Evolutionary conservation across 2,329 filamentous ascomycete species (phyloP), one percentile per base, ranked within the genome.

Genomic region (Ceratocystis alfenasii): DNA sequence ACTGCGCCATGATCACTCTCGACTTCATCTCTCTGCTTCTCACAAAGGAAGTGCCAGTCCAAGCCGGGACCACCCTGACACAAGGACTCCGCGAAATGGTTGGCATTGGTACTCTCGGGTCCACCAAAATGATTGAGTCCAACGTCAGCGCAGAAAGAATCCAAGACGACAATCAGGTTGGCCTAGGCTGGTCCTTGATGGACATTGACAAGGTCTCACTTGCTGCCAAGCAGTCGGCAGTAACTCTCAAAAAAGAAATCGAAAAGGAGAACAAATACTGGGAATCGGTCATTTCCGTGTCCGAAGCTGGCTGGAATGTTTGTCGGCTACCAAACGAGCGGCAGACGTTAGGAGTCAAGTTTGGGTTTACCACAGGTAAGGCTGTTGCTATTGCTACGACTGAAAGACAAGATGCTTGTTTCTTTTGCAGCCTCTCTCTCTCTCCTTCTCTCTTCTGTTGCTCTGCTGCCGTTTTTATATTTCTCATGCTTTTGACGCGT

Each of bases 251-350:
- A 70, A 83, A 82, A 10, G 92, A 96, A 74, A 87, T 95, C 44
- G 81, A 83, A 8, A 83, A 85, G 36, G 94, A 99, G 77, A 87
- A 86, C 1, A 87, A 82, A 70, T 99, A 95, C 74, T 99, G 94
- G 94, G 83, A 88, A 65, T 87, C 95, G 71, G 83, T 97, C 1
- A 78, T 95, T 60, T 83, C 85, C 8, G 85, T 97, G 57, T 90
- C 87, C 69, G 84, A 90, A 70, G 87, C 86, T 65, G 91, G 92
- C 3, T 99, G 94, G 93, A 87, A 88, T 22, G 78, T 97, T 20
- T 93, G 87, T 70, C 83, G 88, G 62, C 78, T 94, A 50, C 90
- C 90, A 0, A 79, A 85, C 5, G 86, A 93, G 70, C 80, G 81
- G 62, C 84, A 89, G 70, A 86, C 85, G 0, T 79, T 97, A 62